A percentile compares a stretch with the other conserved stretches of the same genome.
phyloP scores from a whole-genome alignment of 352 stramenopile species.

The Phytophthora europaea region DNA sequence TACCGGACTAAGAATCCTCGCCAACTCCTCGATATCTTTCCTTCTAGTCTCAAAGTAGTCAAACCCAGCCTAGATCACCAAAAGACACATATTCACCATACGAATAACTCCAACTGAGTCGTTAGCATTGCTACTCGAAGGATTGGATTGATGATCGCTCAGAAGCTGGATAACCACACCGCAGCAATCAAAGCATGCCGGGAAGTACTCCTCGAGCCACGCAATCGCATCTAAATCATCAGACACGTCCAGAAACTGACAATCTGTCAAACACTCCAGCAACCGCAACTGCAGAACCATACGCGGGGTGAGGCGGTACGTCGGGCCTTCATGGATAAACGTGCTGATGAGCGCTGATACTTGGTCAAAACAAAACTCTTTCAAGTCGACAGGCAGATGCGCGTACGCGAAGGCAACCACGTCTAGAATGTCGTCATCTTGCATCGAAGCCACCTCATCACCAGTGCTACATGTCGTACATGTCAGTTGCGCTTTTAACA shows the following conservation, averaged over 20 bases:
- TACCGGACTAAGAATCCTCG: constrained; percentile 16
- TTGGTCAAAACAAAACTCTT: constrained; percentile 19
- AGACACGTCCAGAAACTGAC: constrained; percentile 12
- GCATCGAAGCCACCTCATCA: neutral
- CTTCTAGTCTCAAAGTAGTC: constrained; percentile 25
- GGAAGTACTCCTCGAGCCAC: constrained; percentile 23
- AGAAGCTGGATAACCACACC: constrained; percentile 22
- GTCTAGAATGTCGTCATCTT: neutral
- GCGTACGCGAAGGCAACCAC: constrained; percentile 5
- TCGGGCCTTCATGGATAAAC: constrained; percentile 20
- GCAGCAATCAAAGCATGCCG: constrained; percentile 28
- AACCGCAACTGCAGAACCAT: constrained; percentile 19
- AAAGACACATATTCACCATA: constrained; percentile 29
- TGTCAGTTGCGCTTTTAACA: neutral
- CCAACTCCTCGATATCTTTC: constrained; percentile 7
- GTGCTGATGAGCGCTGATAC: constrained; percentile 12
- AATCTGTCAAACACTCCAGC: constrained; percentile 10
- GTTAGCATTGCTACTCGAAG: neutral
- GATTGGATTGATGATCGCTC: neutral
- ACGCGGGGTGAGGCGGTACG: constrained; percentile 10
- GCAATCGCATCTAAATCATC: constrained; percentile 4
- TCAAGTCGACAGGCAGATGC: constrained; percentile 3
- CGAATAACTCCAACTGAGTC: constrained; percentile 13
- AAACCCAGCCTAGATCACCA: constrained; percentile 25
- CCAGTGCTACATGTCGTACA: neutral